Conservation (phyloP, 495 filamentous ascomycete genomes). For the Xylaria curta region DNA sequence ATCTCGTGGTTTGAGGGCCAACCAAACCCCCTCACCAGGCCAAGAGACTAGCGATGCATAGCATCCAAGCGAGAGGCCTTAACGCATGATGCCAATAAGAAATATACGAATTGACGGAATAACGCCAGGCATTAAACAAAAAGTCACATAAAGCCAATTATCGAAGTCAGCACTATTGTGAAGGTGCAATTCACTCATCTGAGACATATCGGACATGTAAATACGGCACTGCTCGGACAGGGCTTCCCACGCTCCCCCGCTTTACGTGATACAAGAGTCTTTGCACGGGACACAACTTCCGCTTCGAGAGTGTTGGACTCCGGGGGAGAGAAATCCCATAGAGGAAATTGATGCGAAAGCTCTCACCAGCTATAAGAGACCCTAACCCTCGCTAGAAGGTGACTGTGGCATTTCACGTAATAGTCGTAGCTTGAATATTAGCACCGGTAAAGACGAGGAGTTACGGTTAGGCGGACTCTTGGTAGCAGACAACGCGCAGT, state of each 20-base stretch:
- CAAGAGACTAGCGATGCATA: not conserved
- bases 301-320: not conserved
- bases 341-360: not conserved
- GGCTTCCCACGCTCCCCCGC: not conserved
- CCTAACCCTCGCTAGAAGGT: not conserved
- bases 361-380: not conserved
- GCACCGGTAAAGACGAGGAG: not conserved
- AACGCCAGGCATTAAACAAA: not conserved
- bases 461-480: not conserved
- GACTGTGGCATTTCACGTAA: not conserved
- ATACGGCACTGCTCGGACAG: not conserved
- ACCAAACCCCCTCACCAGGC: not conserved
- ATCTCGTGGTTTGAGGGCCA: not conserved
- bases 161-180: not conserved
- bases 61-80: not conserved
- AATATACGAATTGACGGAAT: not conserved
- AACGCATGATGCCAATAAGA: not conserved
- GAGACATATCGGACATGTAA: not conserved
- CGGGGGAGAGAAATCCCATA: not conserved
- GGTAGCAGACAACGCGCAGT: not conserved
- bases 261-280: not conserved
- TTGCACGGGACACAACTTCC: not conserved
- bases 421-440: not conserved
- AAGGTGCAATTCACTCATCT: not conserved
- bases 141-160: not conserved